phyloP scores from a whole-genome alignment of 2,329 filamentous ascomycete species.

The Cordyceps cicadae region DNA sequence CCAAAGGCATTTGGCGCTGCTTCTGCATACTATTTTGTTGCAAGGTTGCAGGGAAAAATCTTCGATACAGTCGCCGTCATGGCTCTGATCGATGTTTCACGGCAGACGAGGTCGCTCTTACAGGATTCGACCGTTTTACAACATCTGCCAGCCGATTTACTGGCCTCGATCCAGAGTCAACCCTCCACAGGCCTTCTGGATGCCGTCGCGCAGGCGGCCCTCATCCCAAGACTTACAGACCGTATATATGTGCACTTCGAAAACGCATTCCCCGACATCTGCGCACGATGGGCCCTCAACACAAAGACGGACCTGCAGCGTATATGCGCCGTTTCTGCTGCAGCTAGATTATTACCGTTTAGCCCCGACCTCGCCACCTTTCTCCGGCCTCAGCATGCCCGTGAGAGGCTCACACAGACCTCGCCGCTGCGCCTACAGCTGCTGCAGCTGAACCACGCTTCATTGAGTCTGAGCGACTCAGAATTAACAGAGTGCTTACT shows the following conservation, averaged over 20 bases:
- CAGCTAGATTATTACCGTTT: conserved; percentile 74
- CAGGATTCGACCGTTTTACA: conserved; percentile 44
- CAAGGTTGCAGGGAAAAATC: conserved; percentile 11
- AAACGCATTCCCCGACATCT: conserved; percentile 69
- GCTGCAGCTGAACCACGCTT: conserved; percentile 18
- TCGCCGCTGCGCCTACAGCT: conserved; percentile 20
- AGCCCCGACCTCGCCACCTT: conserved; percentile 72
- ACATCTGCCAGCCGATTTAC: conserved; percentile 61
- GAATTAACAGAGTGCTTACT: conserved; percentile 24
- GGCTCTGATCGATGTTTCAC: conserved; percentile 47
- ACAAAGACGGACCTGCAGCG: conserved; percentile 30
- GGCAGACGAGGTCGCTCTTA: conserved; percentile 48
- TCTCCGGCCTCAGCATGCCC: conserved; percentile 41
- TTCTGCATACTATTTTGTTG: conserved; percentile 10
- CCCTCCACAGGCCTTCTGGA: conserved; percentile 61
- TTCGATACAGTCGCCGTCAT: conserved; percentile 34
- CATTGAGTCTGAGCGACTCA: conserved; percentile 15
- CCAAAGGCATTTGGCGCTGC: conserved; percentile 5
- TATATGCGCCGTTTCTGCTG: conserved; percentile 53
- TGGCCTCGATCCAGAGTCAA: conserved; percentile 56
- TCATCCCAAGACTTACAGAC: conserved; percentile 63
- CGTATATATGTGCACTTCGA: conserved; percentile 67
- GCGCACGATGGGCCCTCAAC: conserved; percentile 65
- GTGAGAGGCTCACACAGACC: conserved; percentile 16
- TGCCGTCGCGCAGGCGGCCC: conserved; percentile 58